Percentiles rank a stretch among this genome's conserved stretches.
These are phyloP conservation scores for Termitomyces sp. DNA, from an alignment of 768 basidiomycete genomes.

Conservation along the genomic window DNA sequence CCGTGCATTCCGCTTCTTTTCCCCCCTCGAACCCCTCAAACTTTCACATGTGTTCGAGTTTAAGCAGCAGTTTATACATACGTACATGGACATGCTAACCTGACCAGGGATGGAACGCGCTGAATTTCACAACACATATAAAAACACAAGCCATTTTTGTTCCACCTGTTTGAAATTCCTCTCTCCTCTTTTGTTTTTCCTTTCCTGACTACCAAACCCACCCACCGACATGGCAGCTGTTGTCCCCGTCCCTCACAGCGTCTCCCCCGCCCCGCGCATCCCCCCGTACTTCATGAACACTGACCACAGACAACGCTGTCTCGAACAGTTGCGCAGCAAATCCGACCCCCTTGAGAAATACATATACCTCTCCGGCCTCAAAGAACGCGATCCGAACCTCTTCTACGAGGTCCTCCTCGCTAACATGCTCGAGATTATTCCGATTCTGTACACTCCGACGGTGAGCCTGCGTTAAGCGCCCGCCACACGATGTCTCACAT, in stretches of 20 bases:
- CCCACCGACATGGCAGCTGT: constrained; percentile 3
- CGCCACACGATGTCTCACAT: constrained; percentile 10
- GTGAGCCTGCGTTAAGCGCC: constrained; percentile 27
- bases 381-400: constrained; percentile 55
- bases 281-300: constrained; percentile 47
- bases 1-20: constrained; percentile 24
- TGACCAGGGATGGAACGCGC: too few species aligned
- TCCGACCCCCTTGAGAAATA: constrained; percentile 57
- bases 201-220: too few species aligned
- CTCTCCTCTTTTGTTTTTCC: not conserved
- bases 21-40: constrained; percentile 3
- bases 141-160: not conserved
- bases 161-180: not conserved
- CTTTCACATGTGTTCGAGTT: constrained; percentile 25
- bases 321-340: constrained; percentile 56
- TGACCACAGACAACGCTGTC: constrained; percentile 52
- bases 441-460: constrained; percentile 74
- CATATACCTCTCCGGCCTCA: constrained; percentile 62
- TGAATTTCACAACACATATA: constrained; percentile 2
- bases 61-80: too few species aligned
- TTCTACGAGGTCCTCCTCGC: constrained; percentile 62
- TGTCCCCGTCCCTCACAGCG: not conserved
- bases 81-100: too few species aligned
- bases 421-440: constrained; percentile 63
- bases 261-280: constrained; percentile 19